Evolutionary conservation across 2,329 filamentous ascomycete genomes (phyloP).

Genomic region (Ascochyta clinopodiicola): DNA sequence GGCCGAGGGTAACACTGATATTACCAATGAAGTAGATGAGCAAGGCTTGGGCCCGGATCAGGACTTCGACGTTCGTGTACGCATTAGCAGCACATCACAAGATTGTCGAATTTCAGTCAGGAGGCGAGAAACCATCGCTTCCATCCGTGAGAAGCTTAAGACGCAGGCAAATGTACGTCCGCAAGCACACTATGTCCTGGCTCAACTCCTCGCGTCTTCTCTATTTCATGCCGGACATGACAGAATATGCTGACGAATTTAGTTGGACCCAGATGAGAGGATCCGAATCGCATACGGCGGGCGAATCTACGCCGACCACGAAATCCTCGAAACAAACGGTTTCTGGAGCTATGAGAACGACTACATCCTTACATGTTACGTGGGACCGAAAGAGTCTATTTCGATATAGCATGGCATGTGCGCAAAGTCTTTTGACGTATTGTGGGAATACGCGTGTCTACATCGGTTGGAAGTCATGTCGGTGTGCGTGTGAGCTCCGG

Average conservation of each 20-base stretch:
- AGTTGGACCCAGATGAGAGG: constrained; percentile 64
- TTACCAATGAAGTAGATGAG: constrained; percentile 17
- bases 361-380: constrained; percentile 62
- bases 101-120: constrained; percentile 1
- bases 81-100: constrained; percentile 1
- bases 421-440: not conserved
- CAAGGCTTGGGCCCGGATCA: constrained; percentile 7
- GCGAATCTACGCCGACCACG: constrained; percentile 74
- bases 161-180: constrained; percentile 11
- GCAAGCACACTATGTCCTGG: not conserved
- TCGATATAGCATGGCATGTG: not conserved
- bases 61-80: constrained; percentile 9
- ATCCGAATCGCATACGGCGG: constrained; percentile 82
- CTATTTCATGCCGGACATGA: not conserved
- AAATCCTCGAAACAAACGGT: constrained; percentile 67
- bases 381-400: not conserved
- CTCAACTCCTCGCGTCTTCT: not conserved
- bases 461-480: not conserved
- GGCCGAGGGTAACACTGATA: constrained; percentile 19
- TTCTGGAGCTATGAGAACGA: constrained; percentile 72
- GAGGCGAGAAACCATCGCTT: constrained; percentile 3
- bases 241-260: constrained; percentile 11
- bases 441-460: not conserved
- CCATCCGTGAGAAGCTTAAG: constrained; percentile 13
- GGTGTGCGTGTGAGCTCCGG: not conserved